Evolutionary conservation across 805 yeast genomes (phyloP), one percentile per base, ranked within the genome.

Genomic region (Saturnispora dispora): DNA sequence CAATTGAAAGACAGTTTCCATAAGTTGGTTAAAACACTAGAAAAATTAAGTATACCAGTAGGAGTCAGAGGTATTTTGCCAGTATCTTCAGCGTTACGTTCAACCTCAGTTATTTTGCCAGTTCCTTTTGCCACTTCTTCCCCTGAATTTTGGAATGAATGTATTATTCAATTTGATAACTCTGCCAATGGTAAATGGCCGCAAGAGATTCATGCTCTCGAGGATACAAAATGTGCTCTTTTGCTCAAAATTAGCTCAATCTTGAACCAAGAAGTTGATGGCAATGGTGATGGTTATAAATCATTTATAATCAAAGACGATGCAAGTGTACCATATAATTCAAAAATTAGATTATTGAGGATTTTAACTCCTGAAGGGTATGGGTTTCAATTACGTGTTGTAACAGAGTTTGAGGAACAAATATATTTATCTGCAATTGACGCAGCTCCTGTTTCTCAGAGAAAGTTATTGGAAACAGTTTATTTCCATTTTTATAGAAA

Each of bases 211-310:
- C 69, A 74, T 39, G 89, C 96, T 2, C 69, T 89, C 50, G 98
- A 93, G 65, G 83, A 85, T 60, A 85, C 96, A 15, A 93, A 93
- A 63, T 79, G 95, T 32, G 98, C 98, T 7, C 88, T 93, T 58
- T 70, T 91, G 59, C 64, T 93, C 50, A 85, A 85, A 58, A 78
- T 90, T 22, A 57, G 66, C 53, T 78, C 75, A 37, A 56, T 65
- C 6, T 55, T 75, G 46, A 76, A 79, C 48, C 70, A 72, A 52
- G 23, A 53, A 18, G 32, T 43, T 23, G 78, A 79, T 48, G 45
- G 45, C 15, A 73, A 82, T 11, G 68, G 53, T 68, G 23, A 30
- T 25, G 40, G 41, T 15, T 86, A 85, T 63, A 71, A 70, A 45
- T 71, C 85, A 1, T 79, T 74, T 58, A 70, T 90, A 33, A 79